Conservation (phyloP, 176 grass and related monocot genomes). For the Paspalum vaginatum region DNA sequence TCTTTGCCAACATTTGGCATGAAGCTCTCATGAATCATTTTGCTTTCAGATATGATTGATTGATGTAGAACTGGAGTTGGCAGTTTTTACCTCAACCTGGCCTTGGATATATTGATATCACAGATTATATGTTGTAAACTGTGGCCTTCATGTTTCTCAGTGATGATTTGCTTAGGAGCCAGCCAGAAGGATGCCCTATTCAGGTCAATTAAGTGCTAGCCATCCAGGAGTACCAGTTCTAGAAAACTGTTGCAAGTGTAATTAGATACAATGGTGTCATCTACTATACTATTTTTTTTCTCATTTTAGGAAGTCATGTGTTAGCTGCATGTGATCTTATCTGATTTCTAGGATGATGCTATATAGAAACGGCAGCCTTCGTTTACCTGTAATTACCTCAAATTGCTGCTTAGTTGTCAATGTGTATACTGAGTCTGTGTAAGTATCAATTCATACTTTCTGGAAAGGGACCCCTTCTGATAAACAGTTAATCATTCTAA, state of each 20-base stretch:
- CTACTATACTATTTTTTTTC: neutral
- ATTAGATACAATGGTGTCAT: conserved; percentile 33
- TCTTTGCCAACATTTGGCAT: neutral
- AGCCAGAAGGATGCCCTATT: conserved; percentile 4
- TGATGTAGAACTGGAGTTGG: conserved; percentile 28
- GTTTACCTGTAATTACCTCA: conserved; percentile 52
- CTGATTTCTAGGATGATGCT: conserved; percentile 41
- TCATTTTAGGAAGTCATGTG: conserved; percentile 28
- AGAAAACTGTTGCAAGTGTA: conserved; percentile 26
- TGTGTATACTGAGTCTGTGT: conserved; percentile 38
- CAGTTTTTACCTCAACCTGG: conserved; percentile 30
- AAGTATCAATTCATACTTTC: conserved; percentile 46
- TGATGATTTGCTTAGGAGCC: conserved; percentile 19
- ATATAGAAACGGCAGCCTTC: conserved; percentile 36
- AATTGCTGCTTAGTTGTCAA: conserved; percentile 29
- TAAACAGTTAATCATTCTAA: conserved; percentile 18
- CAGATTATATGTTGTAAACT: conserved; percentile 23
- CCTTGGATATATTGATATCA: conserved; percentile 4
- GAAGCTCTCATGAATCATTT: conserved; percentile 15
- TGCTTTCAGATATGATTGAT: conserved; percentile 29
- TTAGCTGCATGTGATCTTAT: conserved; percentile 28
- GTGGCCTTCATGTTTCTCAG: conserved; percentile 16
- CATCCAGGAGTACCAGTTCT: conserved; percentile 19
- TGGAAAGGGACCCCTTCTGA: conserved; percentile 13
- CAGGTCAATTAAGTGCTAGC: conserved; percentile 24